Evolutionary conservation across 208 protist genomes (phyloP).

Genomic region (Wallacemonas sp.): DNA sequence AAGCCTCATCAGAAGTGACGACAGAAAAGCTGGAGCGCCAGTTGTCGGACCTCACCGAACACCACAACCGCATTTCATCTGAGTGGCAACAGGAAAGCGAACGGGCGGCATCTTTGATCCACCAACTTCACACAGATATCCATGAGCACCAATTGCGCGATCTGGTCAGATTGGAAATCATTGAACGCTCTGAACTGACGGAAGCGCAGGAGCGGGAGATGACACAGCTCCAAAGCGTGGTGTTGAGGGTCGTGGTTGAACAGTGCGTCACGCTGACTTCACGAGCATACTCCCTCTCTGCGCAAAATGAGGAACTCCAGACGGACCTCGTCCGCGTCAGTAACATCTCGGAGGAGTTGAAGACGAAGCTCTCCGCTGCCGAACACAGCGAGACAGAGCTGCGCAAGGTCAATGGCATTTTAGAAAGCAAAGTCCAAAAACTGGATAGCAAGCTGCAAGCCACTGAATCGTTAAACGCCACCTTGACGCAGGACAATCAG

Average conservation of each 20-base stretch:
- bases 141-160: slow-evolving; percentile 15
- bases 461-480: slow-evolving; percentile 5
- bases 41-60: slow-evolving; percentile 8
- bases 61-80: slow-evolving; percentile 3
- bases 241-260: not conserved
- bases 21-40: slow-evolving; percentile 9
- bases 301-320: not conserved
- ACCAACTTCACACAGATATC: slow-evolving; percentile 1
- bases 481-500: slow-evolving; percentile 51
- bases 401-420: slow-evolving; percentile 6
- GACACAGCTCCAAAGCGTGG: not conserved
- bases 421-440: slow-evolving; percentile 9
- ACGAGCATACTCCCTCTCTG: not conserved
- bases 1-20: slow-evolving; percentile 10
- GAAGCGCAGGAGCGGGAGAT: slow-evolving; percentile 1
- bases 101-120: not conserved
- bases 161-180: not conserved
- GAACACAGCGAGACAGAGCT: slow-evolving; percentile 4
- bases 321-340: not conserved
- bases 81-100: slow-evolving; percentile 11
- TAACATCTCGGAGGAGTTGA: not conserved
- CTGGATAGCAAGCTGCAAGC: slow-evolving; percentile 1
- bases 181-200: slow-evolving; percentile 1
- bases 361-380: not conserved
- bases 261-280: not conserved